phyloP scores from a whole-genome alignment of 208 protist genomes.

The Angomonas ambiguus region DNA sequence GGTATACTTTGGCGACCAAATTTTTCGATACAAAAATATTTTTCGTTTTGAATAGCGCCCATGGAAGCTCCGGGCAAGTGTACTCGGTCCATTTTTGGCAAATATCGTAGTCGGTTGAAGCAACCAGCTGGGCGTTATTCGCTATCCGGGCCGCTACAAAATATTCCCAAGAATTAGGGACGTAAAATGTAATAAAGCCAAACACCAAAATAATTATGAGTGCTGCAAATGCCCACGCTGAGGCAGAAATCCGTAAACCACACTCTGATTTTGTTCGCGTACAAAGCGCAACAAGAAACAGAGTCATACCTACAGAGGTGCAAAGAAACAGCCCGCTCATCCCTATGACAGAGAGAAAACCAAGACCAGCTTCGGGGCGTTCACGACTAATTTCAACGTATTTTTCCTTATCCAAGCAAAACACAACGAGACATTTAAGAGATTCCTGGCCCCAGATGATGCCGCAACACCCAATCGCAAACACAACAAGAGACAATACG shows the following conservation, averaged over 20 bases:
- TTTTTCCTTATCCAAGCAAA: conserved; percentile 18
- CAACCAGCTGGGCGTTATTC: conserved; percentile 12
- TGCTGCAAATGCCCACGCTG: not conserved
- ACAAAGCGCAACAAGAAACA: not conserved
- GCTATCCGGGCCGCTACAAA: conserved; percentile 24
- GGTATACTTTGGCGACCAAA: conserved; percentile 27
- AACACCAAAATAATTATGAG: conserved; percentile 3
- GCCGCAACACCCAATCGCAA: conserved; percentile 8
- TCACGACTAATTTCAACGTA: conserved; percentile 6
- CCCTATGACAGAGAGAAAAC: conserved; percentile 19
- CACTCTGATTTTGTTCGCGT: not conserved
- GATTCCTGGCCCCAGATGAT: conserved; percentile 23
- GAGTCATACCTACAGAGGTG: conserved; percentile 16
- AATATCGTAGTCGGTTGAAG: conserved; percentile 4
- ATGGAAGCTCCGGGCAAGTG: conserved; percentile 28
- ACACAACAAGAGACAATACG: not conserved
- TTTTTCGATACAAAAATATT: conserved; percentile 15
- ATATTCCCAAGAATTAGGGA: conserved; percentile 31
- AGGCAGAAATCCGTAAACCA: not conserved
- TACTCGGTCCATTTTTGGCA: conserved; percentile 7
- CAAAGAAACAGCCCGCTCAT: conserved; percentile 18
- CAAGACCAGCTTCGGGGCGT: conserved; percentile 20
- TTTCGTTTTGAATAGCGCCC: conserved; percentile 21
- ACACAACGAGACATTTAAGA: conserved; percentile 23
- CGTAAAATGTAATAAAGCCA: conserved; percentile 19